These are phyloP conservation scores for Platismatia glauca DNA, from an alignment of 495 filamentous ascomycete genomes.

Conservation along the genomic window DNA sequence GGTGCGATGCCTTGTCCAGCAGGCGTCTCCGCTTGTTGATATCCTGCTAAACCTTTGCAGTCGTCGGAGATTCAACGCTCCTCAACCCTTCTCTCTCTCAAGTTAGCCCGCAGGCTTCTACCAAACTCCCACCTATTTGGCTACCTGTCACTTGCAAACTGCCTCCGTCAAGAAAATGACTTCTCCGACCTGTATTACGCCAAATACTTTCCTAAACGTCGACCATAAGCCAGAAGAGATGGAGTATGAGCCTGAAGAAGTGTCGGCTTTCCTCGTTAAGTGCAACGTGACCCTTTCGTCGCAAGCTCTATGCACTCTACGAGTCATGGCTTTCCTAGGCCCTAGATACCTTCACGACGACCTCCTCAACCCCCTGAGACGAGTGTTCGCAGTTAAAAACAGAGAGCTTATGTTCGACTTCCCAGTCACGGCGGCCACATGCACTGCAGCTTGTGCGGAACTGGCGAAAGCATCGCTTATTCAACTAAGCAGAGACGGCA, in stretches of 20 bases:
- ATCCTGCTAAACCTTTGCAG: background rate
- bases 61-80: background rate
- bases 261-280: background rate
- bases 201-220: no score
- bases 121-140: background rate
- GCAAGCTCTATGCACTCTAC: background rate
- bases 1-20: background rate
- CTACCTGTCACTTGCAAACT: background rate
- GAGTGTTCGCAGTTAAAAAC: background rate
- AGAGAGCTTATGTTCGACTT: background rate
- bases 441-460: background rate
- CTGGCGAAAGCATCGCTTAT: background rate
- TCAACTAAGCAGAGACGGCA: background rate
- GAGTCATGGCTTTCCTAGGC: constrained; percentile 1
- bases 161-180: background rate
- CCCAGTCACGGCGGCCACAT: background rate
- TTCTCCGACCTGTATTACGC: background rate
- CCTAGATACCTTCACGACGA: background rate
- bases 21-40: background rate
- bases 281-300: background rate
- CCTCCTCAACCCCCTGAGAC: background rate
- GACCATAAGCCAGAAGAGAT: background rate
- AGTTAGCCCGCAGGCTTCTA: background rate
- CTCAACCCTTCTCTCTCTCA: no score
- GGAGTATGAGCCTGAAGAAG: background rate